A percentile compares a stretch with the other conserved stretches of the same genome.
These are phyloP conservation scores for Coniochaeta sp. DNA, from an alignment of 2,329 filamentous ascomycete species.

Conservation along the genomic window DNA sequence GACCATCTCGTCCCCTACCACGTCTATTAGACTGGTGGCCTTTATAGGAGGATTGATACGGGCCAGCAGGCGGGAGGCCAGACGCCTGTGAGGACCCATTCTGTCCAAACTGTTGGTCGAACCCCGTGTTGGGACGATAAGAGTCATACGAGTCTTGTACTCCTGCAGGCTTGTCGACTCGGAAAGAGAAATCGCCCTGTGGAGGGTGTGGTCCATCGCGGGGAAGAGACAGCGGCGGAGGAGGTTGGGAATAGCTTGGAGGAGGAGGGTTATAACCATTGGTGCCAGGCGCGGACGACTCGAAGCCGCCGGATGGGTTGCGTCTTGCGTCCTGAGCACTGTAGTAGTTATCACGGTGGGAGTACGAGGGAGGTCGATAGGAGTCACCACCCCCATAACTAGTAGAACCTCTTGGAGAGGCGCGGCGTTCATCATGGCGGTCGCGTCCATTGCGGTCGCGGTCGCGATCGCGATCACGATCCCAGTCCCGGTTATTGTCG, in stretches of 20 bases:
- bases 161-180: slow-evolving; percentile 42
- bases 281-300: slow-evolving; percentile 3
- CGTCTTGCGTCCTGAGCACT: background rate
- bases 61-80: background rate
- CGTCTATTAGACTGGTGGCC: background rate
- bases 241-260: slow-evolving; percentile 6
- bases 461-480: slow-evolving; percentile 6
- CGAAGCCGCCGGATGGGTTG: background rate
- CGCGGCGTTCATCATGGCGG: background rate
- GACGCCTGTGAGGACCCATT: background rate
- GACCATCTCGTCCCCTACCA: background rate
- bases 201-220: slow-evolving; percentile 21
- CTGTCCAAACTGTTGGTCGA: background rate
- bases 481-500: slow-evolving; percentile 1
- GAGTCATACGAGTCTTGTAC: slow-evolving; percentile 29
- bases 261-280: slow-evolving; percentile 1
- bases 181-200: slow-evolving; percentile 49
- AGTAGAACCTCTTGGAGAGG: background rate
- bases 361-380: background rate
- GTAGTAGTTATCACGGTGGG: background rate
- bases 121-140: slow-evolving; percentile 20
- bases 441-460: slow-evolving; percentile 1
- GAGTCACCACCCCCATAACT: background rate
- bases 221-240: slow-evolving; percentile 4
- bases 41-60: background rate